A percentile compares a stretch with the other conserved stretches of the same genome.
These are phyloP conservation scores for Purshia tridentata DNA, from an alignment of 306 rosid genomes.

Conservation along the genomic window DNA sequence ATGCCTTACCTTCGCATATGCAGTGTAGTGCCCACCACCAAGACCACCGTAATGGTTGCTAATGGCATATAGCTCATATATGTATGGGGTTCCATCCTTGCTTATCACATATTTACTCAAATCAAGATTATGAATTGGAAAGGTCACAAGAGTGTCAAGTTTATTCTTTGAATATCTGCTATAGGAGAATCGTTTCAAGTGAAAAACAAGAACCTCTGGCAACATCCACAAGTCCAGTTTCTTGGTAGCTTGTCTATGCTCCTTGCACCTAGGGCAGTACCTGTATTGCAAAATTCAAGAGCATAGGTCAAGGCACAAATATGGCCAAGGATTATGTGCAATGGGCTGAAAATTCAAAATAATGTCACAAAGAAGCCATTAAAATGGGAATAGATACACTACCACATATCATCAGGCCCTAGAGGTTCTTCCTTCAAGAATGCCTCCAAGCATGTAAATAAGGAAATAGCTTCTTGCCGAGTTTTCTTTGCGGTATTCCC, in stretches of 20 bases:
- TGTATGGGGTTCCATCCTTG: constrained; percentile 66
- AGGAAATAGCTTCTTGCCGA: constrained; percentile 86
- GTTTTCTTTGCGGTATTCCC: constrained; percentile 81
- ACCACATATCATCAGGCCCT: constrained; percentile 99
- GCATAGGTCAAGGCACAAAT: constrained; percentile 11
- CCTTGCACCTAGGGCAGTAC: constrained; percentile 98
- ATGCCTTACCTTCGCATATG: constrained; percentile 72
- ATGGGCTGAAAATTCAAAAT: constrained; percentile 1
- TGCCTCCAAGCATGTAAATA: constrained; percentile 96
- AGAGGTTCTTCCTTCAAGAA: constrained; percentile 97
- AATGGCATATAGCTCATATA: constrained; percentile 82
- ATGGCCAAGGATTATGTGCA: constrained; percentile 12
- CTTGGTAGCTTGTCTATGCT: constrained; percentile 95
- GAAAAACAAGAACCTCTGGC: constrained; percentile 95
- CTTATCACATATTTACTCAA: constrained; percentile 81
- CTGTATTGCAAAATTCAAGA: constrained; percentile 35
- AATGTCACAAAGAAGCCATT: constrained; percentile 22
- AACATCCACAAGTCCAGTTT: constrained; percentile 97
- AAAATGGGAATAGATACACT: constrained; percentile 32
- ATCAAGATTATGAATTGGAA: constrained; percentile 90
- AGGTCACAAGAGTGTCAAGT: constrained; percentile 88
- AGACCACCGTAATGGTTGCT: constrained; percentile 99
- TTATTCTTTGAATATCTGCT: constrained; percentile 95
- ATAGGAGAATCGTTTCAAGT: constrained; percentile 91
- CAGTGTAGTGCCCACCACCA: constrained; percentile 98